A percentile compares a stretch with the other conserved stretches of the same genome.
These are phyloP conservation scores for Calendula officinalis DNA, from an alignment of 129 eudicot genomes.

Conservation along the genomic window DNA sequence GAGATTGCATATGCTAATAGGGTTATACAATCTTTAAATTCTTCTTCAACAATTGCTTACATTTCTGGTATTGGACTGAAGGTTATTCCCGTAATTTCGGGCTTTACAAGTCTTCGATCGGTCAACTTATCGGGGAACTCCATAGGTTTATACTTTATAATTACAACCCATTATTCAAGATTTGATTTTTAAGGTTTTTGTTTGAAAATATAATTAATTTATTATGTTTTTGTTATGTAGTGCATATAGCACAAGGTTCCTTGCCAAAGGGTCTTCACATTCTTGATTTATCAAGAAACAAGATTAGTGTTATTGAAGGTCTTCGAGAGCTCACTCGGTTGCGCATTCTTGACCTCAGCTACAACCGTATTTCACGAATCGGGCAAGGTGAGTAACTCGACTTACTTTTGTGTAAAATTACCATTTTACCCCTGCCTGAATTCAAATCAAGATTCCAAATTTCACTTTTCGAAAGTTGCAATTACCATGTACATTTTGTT, in stretches of 20 bases:
- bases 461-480: not conserved
- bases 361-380: conserved; percentile 73
- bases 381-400: conserved; percentile 62
- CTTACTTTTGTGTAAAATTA: not conserved
- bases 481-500: not conserved
- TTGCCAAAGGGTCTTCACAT: conserved; percentile 85
- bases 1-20: conserved; percentile 67
- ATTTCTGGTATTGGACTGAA: conserved; percentile 70
- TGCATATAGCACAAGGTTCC: conserved; percentile 60
- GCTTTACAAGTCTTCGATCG: conserved; percentile 66
- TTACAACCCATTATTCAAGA: not conserved
- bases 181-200: not conserved
- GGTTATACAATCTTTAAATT: conserved; percentile 67
- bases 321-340: conserved; percentile 74
- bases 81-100: conserved; percentile 58
- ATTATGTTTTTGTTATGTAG: conserved; percentile 42
- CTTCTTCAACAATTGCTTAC: conserved; percentile 78
- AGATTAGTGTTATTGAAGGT: conserved; percentile 73
- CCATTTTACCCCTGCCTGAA: not conserved
- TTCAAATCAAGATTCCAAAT: not conserved
- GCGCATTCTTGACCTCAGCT: conserved; percentile 74
- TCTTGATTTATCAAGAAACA: conserved; percentile 84
- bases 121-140: conserved; percentile 76
- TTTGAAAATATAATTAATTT: not conserved
- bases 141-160: conserved; percentile 45